phyloP scores from a whole-genome alignment of 768 basidiomycete genomes.

The Crepidotus variabilis region DNA sequence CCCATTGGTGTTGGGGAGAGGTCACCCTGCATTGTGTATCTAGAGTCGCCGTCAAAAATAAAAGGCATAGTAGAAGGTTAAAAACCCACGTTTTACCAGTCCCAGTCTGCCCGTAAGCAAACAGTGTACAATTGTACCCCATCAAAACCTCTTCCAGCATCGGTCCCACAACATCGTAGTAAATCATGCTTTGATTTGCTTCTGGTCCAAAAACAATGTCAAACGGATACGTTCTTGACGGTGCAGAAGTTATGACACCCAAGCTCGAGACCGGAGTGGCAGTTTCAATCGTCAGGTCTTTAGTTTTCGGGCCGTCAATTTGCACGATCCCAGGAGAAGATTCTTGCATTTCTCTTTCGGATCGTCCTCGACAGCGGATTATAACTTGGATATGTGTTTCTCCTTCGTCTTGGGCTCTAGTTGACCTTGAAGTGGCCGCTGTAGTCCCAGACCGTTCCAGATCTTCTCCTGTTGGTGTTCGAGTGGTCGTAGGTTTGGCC shows the following conservation, averaged over 20 bases:
- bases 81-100: slow-evolving; percentile 92
- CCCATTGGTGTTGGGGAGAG: slow-evolving; percentile 77
- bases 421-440: slow-evolving; percentile 1
- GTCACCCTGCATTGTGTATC: slow-evolving; percentile 98
- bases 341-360: slow-evolving; percentile 79
- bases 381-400: slow-evolving; percentile 94
- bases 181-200: slow-evolving; percentile 92
- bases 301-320: slow-evolving; percentile 70
- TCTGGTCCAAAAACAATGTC: slow-evolving; percentile 96
- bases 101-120: slow-evolving; percentile 98
- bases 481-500: slow-evolving; percentile 32
- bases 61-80: slow-evolving; percentile 1
- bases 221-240: slow-evolving; percentile 86
- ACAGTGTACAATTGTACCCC: slow-evolving; percentile 97
- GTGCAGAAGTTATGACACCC: slow-evolving; percentile 71
- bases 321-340: slow-evolving; percentile 86
- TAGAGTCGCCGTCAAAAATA: slow-evolving; percentile 19
- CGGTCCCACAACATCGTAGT: slow-evolving; percentile 88
- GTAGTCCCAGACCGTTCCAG: background rate
- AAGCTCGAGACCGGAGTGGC: slow-evolving; percentile 64
- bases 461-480: background rate
- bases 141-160: slow-evolving; percentile 91
- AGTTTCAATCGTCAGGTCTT: slow-evolving; percentile 79
- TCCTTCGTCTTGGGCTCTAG: slow-evolving; percentile 35
- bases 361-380: slow-evolving; percentile 83